Conservation (phyloP, 176 grass and related monocot species). For the Lolium rigidum region DNA sequence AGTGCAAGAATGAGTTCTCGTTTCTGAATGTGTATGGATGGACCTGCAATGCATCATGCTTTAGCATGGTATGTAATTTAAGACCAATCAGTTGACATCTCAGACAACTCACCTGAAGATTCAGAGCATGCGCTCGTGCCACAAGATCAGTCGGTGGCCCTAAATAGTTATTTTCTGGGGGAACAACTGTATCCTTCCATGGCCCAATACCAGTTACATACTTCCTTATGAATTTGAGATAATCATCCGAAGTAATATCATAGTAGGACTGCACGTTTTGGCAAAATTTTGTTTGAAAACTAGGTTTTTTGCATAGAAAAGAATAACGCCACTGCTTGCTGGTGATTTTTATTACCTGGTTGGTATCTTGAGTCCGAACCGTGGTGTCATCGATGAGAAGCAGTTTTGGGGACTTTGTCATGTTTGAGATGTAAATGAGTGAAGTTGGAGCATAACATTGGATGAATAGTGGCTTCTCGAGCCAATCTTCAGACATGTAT, state of each 20-base stretch:
- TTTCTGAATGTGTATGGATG: conserved; percentile 79
- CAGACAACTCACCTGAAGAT: conserved; percentile 67
- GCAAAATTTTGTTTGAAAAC: neutral
- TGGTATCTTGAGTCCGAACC: conserved; percentile 72
- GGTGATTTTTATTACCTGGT: conserved; percentile 55
- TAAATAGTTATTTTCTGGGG: conserved; percentile 51
- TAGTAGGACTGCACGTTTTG: conserved; percentile 62
- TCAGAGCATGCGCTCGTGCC: conserved; percentile 68
- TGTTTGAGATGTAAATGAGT: conserved; percentile 69
- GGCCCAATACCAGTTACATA: conserved; percentile 85
- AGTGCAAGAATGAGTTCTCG: conserved; percentile 66
- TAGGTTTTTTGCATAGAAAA: neutral
- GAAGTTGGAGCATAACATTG: conserved; percentile 83
- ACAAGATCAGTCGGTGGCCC: conserved; percentile 66
- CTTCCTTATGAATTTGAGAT: conserved; percentile 68
- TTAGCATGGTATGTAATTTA: neutral
- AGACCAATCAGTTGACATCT: neutral
- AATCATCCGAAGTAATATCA: conserved; percentile 71
- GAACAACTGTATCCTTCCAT: conserved; percentile 89
- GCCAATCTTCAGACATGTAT: conserved; percentile 77
- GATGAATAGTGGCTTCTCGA: conserved; percentile 68
- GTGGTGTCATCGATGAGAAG: conserved; percentile 65
- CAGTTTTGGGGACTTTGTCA: conserved; percentile 78
- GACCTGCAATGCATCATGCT: conserved; percentile 53
- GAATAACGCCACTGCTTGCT: neutral